These are phyloP conservation scores for Begonia masoniana DNA, from an alignment of 306 rosid genomes.

Conservation along the genomic window DNA sequence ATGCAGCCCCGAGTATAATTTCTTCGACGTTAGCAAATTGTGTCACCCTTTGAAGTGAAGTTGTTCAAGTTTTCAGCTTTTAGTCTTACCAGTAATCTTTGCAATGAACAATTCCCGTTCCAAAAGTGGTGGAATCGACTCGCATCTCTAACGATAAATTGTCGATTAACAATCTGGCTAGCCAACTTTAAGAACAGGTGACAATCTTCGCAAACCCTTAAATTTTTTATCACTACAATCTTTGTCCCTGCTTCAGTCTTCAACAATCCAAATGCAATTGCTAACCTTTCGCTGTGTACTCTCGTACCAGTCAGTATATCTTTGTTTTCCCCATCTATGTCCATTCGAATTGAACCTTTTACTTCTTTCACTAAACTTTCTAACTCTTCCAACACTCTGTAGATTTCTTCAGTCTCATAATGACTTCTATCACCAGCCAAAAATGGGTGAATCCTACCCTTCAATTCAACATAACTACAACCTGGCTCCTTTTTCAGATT, in stretches of 20 bases:
- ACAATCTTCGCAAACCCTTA: conserved; percentile 75
- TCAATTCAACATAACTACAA: conserved; percentile 56
- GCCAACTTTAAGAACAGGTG: conserved; percentile 65
- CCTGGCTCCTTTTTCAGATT: conserved; percentile 73
- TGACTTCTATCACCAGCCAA: conserved; percentile 60
- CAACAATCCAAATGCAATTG: conserved; percentile 55
- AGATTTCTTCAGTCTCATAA: conserved; percentile 33
- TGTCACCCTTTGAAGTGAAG: too few species aligned
- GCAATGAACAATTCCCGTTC: conserved; percentile 74
- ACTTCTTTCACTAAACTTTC: conserved; percentile 35
- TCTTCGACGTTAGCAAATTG: too few species aligned
- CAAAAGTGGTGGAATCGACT: conserved; percentile 83
- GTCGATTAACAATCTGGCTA: conserved; percentile 63
- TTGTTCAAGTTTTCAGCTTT: too few species aligned
- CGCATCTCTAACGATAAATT: conserved; percentile 68
- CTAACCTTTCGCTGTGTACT: conserved; percentile 74
- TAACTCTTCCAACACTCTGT: conserved; percentile 43
- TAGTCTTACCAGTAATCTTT: conserved; percentile 61
- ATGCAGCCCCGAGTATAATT: too few species aligned
- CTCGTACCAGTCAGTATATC: conserved; percentile 27
- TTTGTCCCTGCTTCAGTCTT: conserved; percentile 44
- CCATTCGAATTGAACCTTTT: conserved; percentile 15
- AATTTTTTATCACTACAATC: conserved; percentile 65
- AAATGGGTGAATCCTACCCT: conserved; percentile 59
- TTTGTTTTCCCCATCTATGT: conserved; percentile 20